Conservation (phyloP, 2,329 filamentous ascomycete species). For the Coleophoma cylindrospora region DNA sequence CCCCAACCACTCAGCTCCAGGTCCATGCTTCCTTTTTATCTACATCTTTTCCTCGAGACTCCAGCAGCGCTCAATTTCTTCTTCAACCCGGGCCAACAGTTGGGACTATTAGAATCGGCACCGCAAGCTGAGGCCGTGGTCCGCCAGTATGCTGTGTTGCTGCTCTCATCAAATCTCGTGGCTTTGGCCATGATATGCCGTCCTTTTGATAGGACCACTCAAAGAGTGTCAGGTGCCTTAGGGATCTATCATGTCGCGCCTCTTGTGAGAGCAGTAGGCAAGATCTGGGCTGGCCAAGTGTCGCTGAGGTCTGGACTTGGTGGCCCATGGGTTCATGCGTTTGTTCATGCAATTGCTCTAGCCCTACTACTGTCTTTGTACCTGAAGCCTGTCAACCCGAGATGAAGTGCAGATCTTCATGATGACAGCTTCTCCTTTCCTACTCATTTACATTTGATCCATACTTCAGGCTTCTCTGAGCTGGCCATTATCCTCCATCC, state of each 20-base stretch:
- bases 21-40: conserved; percentile 14
- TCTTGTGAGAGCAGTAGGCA: conserved; percentile 19
- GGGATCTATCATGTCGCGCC: conserved; percentile 30
- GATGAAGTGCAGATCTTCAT: no score
- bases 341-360: conserved; percentile 13
- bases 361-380: background rate
- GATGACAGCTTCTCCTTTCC: no score
- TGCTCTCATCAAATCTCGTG: conserved; percentile 28
- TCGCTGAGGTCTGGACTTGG: conserved; percentile 10
- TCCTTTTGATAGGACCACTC: conserved; percentile 21
- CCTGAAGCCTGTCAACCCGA: no score
- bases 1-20: background rate
- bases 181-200: conserved; percentile 25
- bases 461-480: no score
- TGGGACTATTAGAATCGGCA: conserved; percentile 20
- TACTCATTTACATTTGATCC: no score
- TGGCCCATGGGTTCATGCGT: conserved; percentile 20
- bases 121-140: conserved; percentile 29
- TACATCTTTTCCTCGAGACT: conserved; percentile 29
- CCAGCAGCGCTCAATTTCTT: conserved; percentile 32
- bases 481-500: no score
- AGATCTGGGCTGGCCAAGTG: conserved; percentile 6
- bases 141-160: conserved; percentile 31
- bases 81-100: conserved; percentile 25
- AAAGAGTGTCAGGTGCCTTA: conserved; percentile 26